phyloP scores from a whole-genome alignment of 2,329 filamentous ascomycete genomes.

The Lojkania enalia region DNA sequence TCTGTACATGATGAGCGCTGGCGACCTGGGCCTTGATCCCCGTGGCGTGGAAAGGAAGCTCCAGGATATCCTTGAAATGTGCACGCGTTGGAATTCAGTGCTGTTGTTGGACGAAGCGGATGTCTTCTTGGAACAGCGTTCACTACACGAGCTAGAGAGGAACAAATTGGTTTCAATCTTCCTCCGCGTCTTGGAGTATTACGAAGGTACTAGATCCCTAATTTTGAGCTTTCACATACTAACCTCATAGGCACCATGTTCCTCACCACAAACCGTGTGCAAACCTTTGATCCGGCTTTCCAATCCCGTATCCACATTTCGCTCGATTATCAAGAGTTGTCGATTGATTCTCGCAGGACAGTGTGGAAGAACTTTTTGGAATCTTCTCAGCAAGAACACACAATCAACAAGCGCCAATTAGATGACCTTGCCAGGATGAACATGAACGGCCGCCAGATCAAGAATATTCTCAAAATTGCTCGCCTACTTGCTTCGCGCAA shows the following conservation, averaged over 20 bases:
- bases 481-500: constrained; percentile 32
- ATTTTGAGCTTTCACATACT: neutral
- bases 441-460: constrained; percentile 50
- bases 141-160: constrained; percentile 30
- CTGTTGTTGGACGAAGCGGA: constrained; percentile 57
- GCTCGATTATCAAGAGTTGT: constrained; percentile 50
- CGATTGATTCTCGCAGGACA: constrained; percentile 40
- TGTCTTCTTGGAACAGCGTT: constrained; percentile 32
- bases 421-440: constrained; percentile 38
- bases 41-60: constrained; percentile 50
- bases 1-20: constrained; percentile 54
- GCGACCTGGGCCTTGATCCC: constrained; percentile 53
- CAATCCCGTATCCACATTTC: constrained; percentile 53
- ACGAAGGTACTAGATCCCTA: constrained; percentile 43
- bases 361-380: constrained; percentile 54
- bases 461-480: constrained; percentile 49
- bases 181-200: constrained; percentile 49
- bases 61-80: constrained; percentile 52
- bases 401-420: constrained; percentile 38
- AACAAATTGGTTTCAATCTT: constrained; percentile 36
- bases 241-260: constrained; percentile 29
- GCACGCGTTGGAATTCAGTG: constrained; percentile 54
- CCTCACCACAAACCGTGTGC: constrained; percentile 47
- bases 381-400: constrained; percentile 28
- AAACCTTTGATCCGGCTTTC: constrained; percentile 52